Percentiles rank a stretch among this genome's conserved stretches.
Evolutionary conservation across 2,329 filamentous ascomycete genomes (phyloP).

Genomic region (Fusarium camptoceras): DNA sequence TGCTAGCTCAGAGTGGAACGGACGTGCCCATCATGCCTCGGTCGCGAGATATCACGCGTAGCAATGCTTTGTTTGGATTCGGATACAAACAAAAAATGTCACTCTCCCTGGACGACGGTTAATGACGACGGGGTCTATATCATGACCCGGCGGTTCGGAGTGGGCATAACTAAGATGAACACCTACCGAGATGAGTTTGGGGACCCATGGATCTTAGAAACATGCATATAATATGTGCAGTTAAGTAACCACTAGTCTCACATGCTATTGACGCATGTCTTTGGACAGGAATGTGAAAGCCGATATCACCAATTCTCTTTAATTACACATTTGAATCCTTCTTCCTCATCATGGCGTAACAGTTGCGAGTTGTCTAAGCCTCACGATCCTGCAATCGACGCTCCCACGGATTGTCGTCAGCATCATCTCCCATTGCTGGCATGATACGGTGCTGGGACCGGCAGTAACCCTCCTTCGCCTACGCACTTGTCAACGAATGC

Average conservation of each 20-base stretch:
- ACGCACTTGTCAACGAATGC: constrained; percentile 23
- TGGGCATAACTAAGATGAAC: constrained; percentile 22
- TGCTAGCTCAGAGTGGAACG: constrained; percentile 7
- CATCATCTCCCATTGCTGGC: constrained; percentile 2
- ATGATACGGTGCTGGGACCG: neutral
- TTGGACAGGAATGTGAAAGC: constrained; percentile 22
- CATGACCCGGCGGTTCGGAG: constrained; percentile 32
- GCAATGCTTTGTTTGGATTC: constrained; percentile 29
- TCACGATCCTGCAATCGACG: constrained; percentile 15
- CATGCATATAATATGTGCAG: constrained; percentile 24
- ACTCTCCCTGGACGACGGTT: constrained; percentile 23
- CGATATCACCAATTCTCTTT: neutral
- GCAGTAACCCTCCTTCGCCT: constrained; percentile 27
- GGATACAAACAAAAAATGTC: constrained; percentile 27
- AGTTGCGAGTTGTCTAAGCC: constrained; percentile 21
- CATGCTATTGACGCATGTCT: constrained; percentile 14
- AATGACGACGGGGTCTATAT: constrained; percentile 31
- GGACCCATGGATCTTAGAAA: constrained; percentile 20
- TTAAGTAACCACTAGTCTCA: constrained; percentile 17
- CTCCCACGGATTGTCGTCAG: neutral
- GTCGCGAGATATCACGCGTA: constrained; percentile 12
- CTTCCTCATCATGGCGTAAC: constrained; percentile 2
- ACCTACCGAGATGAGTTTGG: constrained; percentile 40
- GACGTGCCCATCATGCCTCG: constrained; percentile 3
- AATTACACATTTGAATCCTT: neutral